Evolutionary conservation across 1,284 basidiomycete genomes (phyloP), one percentile per base, ranked within the genome.

Genomic region (Marasmius oreades): DNA sequence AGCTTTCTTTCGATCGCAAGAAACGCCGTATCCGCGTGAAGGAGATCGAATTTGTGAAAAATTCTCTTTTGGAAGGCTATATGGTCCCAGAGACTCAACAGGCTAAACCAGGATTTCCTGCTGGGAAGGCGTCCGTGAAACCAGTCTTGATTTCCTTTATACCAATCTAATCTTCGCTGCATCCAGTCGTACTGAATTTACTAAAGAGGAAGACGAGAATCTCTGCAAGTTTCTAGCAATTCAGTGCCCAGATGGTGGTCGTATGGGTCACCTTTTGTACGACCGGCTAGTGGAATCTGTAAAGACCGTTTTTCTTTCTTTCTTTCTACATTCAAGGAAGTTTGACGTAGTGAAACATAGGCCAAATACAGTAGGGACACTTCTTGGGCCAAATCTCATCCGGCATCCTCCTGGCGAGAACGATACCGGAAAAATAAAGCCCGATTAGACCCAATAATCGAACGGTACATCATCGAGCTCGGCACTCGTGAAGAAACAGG

Each of bases 341-440:
- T 28, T 14, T 34, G 20, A 31, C 33, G 24, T n/a, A 28, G 0
- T 23, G 14, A 11, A 14, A 14, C 28, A n/a, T 37, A 36, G 48
- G 7, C 37, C 28, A 1, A n/a, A 12, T 14, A 23, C 12, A 20
- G 36, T 20, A 43, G 43, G 10, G 51, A 34, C 11, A 54, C 39
- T 20, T 12, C 22, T 2, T 88, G 86, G 86, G 80, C 80, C 16
- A 75, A 70, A n/a, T 72, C 78, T 14, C 85, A 87, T 66, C 76
- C 84, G 7, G 86, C 84, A 83, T 81, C 83, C 55, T 85, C 84
- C 6, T 88, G 85, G 85, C 79, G 86, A 28, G 82, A 86, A 59
- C 77, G 80, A 10, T 88, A 87, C 69, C 82, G 79, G 69, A 85
- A 81, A 68, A 82, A 84, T 58, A 70, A 77, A 3, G 63, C 66